These are phyloP conservation scores for Cardiospermum halicacabum DNA, from an alignment of 345 rosid genomes.

Conservation along the genomic window DNA sequence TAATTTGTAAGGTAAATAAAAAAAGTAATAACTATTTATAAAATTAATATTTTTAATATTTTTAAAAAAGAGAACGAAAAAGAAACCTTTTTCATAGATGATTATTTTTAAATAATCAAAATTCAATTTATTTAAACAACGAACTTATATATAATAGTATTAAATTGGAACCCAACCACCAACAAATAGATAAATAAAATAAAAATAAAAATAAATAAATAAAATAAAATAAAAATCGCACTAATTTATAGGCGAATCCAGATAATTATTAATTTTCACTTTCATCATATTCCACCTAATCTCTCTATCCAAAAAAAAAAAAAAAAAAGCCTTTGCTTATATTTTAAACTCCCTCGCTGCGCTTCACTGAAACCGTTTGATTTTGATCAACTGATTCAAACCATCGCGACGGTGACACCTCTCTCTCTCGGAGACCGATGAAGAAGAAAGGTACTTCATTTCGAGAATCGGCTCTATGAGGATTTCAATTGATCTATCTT, in stretches of 20 bases:
- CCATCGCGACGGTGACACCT: constrained; percentile 16
- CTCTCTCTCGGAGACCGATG: constrained; percentile 2
- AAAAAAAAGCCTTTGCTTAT: constrained; percentile 17
- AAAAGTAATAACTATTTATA: constrained; percentile 10
- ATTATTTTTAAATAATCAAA: too few species aligned
- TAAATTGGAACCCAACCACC: too few species aligned
- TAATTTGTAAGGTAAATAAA: neutral
- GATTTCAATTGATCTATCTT: constrained; percentile 14
- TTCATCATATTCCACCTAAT: constrained; percentile 26
- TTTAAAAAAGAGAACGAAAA: too few species aligned
- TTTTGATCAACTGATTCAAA: constrained; percentile 23
- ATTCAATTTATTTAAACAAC: too few species aligned
- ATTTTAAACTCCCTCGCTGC: constrained; percentile 11
- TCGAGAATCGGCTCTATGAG: too few species aligned
- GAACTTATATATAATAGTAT: too few species aligned
- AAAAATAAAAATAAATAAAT: too few species aligned
- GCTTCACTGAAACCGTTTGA: constrained; percentile 23
- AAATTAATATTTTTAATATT: too few species aligned
- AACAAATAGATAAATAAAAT: neutral
- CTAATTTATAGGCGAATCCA: neutral
- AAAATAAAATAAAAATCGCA: neutral
- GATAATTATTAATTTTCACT: constrained; percentile 10
- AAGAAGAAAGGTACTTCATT: constrained; percentile 17
- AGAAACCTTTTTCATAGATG: too few species aligned
- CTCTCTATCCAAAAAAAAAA: neutral